phyloP scores from a whole-genome alignment of 1,139 yeast species.

The Yamadazyma sp. region DNA sequence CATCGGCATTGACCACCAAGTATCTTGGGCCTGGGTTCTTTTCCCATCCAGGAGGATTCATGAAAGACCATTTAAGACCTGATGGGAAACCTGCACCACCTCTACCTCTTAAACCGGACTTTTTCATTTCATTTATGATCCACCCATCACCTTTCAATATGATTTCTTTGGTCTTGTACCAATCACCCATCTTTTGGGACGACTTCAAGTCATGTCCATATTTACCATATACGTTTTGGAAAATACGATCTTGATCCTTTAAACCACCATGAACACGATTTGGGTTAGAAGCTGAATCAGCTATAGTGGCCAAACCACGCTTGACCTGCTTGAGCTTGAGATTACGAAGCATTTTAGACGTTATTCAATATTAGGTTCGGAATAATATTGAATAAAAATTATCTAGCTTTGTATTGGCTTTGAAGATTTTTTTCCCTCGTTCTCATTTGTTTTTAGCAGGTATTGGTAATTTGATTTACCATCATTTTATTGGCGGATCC shows the following conservation, averaged over 20 bases:
- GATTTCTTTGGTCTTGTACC: constrained; percentile 88
- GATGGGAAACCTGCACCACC: constrained; percentile 95
- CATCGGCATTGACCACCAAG: constrained; percentile 87
- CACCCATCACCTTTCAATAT: constrained; percentile 79
- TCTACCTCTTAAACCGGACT: constrained; percentile 84
- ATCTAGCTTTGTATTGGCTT: constrained; percentile 3
- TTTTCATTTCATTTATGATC: constrained; percentile 84
- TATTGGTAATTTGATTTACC: constrained; percentile 26
- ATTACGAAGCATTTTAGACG: constrained; percentile 10
- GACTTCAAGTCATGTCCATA: constrained; percentile 75
- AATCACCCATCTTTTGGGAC: constrained; percentile 80
- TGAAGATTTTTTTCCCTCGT: constrained; percentile 5
- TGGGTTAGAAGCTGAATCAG: constrained; percentile 50
- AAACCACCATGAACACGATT: constrained; percentile 72
- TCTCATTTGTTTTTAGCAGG: constrained; percentile 8
- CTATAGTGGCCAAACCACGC: constrained; percentile 39
- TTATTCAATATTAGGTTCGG: not conserved
- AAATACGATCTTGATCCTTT: constrained; percentile 79
- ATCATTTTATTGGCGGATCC: constrained; percentile 22
- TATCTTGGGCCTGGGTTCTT: constrained; percentile 83
- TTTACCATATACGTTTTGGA: constrained; percentile 75
- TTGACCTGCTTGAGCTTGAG: constrained; percentile 3
- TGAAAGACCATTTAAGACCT: constrained; percentile 87
- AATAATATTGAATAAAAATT: not conserved
- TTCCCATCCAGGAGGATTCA: constrained; percentile 96